Evolutionary conservation across 805 yeast genomes (phyloP), one percentile per base, ranked within the genome.

Genomic region (Candida namnaoensis): DNA sequence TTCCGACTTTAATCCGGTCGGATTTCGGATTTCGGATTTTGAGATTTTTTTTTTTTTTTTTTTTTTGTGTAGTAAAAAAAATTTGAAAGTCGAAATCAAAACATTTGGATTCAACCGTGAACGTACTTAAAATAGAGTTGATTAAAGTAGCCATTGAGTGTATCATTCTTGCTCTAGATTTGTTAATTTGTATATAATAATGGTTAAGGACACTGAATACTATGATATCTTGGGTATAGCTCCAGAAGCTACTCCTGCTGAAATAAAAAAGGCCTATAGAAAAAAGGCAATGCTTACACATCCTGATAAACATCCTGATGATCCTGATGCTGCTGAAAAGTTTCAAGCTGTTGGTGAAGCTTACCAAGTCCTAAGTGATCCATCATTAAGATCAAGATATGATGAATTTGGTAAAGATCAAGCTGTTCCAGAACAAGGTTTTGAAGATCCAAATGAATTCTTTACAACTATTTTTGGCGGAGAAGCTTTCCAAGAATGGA

Each of bases 221-320:
- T 93, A 93, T 61, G 99, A 93, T 49, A 61, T 80, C 13, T 66
- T 93, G 39, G 85, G 77, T 33, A 82, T 91, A 14, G 51, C 64
- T 25, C 71, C 80, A 19, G 74, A 74, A 11, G 97, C 97, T 15
- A 72, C 84, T 0, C 80, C 80, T 5, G 68, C 76, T 10, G 95
- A 93, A 48, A 86, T 93, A 62, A 93, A 93, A 63, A 88, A 88
- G 60, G 95, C 97, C 0, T 93, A 93, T 62, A 74, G 99, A 47
- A 85, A 84, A 59, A 79, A 80, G 60, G 98, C 98, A 7, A 83
- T 91, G 62, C 71, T 69, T 44, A 84, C 86, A 39, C 99, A 91
- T 61, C 99, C 99, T 1, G 99, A 93, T 61, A 93, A 93, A 67
- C 88, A 91, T 56, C 96, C 95, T n/a, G 80, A 84, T 54, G 95